Conservation (phyloP, 2,329 filamentous ascomycete genomes). For the Calonectria pseudoreteaudii region DNA sequence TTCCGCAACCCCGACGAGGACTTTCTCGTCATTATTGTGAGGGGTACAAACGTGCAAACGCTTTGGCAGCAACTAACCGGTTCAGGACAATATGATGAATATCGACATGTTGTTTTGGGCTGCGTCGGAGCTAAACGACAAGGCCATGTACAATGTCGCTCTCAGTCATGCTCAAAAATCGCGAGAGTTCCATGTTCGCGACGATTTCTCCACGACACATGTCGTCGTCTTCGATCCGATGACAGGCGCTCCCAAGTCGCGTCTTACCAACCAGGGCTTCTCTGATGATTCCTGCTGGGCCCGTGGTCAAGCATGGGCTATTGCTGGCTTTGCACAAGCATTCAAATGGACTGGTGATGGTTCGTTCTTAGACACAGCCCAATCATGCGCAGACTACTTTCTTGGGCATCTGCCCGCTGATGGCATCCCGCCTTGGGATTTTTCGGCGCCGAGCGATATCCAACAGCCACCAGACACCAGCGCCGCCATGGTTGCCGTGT, state of each 20-base stretch:
- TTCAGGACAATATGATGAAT: constrained; percentile 55
- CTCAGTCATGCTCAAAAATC: constrained; percentile 54
- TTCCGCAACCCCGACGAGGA: constrained; percentile 50
- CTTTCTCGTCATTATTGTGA: constrained; percentile 56
- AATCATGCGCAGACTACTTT: constrained; percentile 59
- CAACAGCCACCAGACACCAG: constrained; percentile 50
- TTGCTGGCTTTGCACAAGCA: constrained; percentile 59
- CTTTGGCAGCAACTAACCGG: neutral
- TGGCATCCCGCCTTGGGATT: constrained; percentile 60
- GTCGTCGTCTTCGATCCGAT: constrained; percentile 59
- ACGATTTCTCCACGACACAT: constrained; percentile 53
- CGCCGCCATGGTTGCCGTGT: constrained; percentile 53
- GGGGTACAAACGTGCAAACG: neutral
- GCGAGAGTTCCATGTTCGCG: constrained; percentile 52
- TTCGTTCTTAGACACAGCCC: constrained; percentile 56
- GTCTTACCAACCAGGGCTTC: constrained; percentile 62
- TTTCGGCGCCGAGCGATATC: constrained; percentile 48
- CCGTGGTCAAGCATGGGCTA: constrained; percentile 62
- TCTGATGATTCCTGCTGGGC: constrained; percentile 58
- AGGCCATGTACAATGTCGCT: constrained; percentile 48
- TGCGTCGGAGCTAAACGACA: constrained; percentile 47
- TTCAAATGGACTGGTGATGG: constrained; percentile 58
- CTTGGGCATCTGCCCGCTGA: constrained; percentile 42
- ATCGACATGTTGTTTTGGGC: constrained; percentile 57
- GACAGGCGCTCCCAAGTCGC: constrained; percentile 52